Conservation (phyloP, 495 filamentous ascomycete genomes). For the Hypomontagnella monticulosa region DNA sequence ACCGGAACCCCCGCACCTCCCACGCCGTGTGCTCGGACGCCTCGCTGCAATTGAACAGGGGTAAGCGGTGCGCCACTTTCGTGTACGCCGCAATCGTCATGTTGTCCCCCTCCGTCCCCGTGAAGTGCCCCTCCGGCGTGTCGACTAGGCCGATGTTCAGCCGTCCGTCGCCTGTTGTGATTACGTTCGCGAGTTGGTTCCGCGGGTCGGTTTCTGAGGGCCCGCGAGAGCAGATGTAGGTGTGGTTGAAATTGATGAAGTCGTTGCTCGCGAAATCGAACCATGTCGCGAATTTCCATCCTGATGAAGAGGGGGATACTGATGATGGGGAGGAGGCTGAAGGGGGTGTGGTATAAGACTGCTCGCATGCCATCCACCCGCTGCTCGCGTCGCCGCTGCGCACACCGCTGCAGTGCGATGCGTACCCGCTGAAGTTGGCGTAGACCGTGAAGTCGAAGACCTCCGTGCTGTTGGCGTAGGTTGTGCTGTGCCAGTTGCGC, state of each 20-base stretch:
- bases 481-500: slow-evolving; percentile 27
- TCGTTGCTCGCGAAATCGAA: slow-evolving; percentile 35
- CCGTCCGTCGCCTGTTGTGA: slow-evolving; percentile 15
- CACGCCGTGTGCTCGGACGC: slow-evolving; percentile 1
- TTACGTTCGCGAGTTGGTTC: background rate
- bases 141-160: slow-evolving; percentile 15
- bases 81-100: slow-evolving; percentile 29
- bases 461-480: slow-evolving; percentile 13
- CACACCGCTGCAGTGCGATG: slow-evolving; percentile 3
- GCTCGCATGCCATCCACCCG: slow-evolving; percentile 22
- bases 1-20: slow-evolving; percentile 22
- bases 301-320: too few species aligned
- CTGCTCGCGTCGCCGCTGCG: slow-evolving; percentile 21
- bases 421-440: slow-evolving; percentile 26
- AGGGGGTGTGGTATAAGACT: too few species aligned
- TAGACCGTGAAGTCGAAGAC: slow-evolving; percentile 17
- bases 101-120: slow-evolving; percentile 33
- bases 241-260: slow-evolving; percentile 19
- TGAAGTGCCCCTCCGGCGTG: slow-evolving; percentile 26
- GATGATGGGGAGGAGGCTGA: too few species aligned
- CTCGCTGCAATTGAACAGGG: background rate
- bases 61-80: slow-evolving; percentile 17
- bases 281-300: background rate
- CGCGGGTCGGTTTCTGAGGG: slow-evolving; percentile 8
- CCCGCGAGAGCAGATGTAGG: slow-evolving; percentile 26